Base-by-base conservation (phyloP, 2,329 filamentous ascomycete species). In the Chaetomium olivaceum region DNA sequence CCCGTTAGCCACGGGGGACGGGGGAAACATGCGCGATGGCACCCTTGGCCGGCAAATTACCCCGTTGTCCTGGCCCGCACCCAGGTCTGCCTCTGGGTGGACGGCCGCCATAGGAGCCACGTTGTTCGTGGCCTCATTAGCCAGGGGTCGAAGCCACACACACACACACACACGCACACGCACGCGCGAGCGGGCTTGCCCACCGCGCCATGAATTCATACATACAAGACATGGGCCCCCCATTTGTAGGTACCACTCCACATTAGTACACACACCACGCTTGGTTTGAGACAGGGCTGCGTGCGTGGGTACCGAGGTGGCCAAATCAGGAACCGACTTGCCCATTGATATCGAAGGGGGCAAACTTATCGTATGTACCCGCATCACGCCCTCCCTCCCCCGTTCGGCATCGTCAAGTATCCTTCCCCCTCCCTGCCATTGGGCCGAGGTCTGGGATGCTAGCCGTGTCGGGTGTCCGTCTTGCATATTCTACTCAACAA, bases 91-190 rank as follows among this genome's bases (percentile, higher is more conserved):
- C 59, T 64, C 58, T 57, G 64, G 61, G 62, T 66, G 66, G 70
- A 69, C 63, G 69, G 69, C 66, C 64, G 58, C 64, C 70, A 73
- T 71, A 73, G 75, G 75, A 77, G 75, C 76, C 76, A 77, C 76
- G 75, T 77, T 69, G 75, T 74, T 70, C 71, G 71, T 66, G 71
- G 58, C 70, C 71, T 74, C 73, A 72, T 73, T 73, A 72, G 72
- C 71, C 70, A 71, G 67, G 70, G 68, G 70, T 71, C 68, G 58
- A 68, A 50, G 54, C 67, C 62, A 64, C 62, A 52, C 36, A 54
- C 50, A 52, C 31, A 16, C 23, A 29, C 27, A 29, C 27, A 29
- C 27, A 29, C n/a, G 25, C 23, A 25, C 58, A 43, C 46, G 25
- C 48, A 29, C 48, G n/a, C 9, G n/a, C 21, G n/a, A n/a, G n/a